These are phyloP conservation scores for Quercus ilex DNA, from an alignment of 306 rosid genomes.

Conservation along the genomic window DNA sequence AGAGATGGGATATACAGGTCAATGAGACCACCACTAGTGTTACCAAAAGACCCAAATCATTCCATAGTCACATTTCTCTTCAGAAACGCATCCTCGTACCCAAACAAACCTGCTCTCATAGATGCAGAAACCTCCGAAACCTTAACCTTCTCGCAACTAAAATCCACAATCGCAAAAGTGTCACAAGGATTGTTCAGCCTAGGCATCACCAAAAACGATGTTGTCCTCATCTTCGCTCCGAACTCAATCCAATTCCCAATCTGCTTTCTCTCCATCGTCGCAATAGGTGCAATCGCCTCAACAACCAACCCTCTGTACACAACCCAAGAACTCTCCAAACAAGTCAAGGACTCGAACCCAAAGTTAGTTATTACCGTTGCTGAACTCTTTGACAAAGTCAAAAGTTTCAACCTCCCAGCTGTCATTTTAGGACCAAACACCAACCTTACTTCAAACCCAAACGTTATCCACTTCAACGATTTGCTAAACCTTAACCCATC, in stretches of 20 bases:
- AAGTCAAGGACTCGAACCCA: slow-evolving; percentile 65
- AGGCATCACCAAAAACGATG: slow-evolving; percentile 67
- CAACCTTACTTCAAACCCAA: neutral
- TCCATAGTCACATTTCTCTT: slow-evolving; percentile 66
- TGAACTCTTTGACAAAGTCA: slow-evolving; percentile 58
- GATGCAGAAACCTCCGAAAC: slow-evolving; percentile 51
- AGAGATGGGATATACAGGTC: slow-evolving; percentile 75
- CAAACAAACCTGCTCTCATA: slow-evolving; percentile 58
- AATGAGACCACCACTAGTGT: slow-evolving; percentile 44
- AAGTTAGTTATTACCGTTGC: slow-evolving; percentile 61
- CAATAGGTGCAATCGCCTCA: slow-evolving; percentile 69
- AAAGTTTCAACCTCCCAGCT: slow-evolving; percentile 48
- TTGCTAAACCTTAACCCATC: slow-evolving; percentile 29
- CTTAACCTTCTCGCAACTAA: slow-evolving; percentile 49
- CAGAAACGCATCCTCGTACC: slow-evolving; percentile 36
- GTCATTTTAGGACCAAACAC: slow-evolving; percentile 38
- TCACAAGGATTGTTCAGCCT: slow-evolving; percentile 50
- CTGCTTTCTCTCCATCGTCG: slow-evolving; percentile 52
- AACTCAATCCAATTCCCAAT: slow-evolving; percentile 53
- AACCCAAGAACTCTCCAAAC: slow-evolving; percentile 58
- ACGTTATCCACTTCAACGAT: slow-evolving; percentile 32
- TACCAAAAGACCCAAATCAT: slow-evolving; percentile 49
- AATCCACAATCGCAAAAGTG: slow-evolving; percentile 38
- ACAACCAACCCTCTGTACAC: slow-evolving; percentile 78
- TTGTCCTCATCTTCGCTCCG: slow-evolving; percentile 76